Base-by-base conservation (phyloP, 1,284 basidiomycete species). In the Athelia sp. region DNA sequence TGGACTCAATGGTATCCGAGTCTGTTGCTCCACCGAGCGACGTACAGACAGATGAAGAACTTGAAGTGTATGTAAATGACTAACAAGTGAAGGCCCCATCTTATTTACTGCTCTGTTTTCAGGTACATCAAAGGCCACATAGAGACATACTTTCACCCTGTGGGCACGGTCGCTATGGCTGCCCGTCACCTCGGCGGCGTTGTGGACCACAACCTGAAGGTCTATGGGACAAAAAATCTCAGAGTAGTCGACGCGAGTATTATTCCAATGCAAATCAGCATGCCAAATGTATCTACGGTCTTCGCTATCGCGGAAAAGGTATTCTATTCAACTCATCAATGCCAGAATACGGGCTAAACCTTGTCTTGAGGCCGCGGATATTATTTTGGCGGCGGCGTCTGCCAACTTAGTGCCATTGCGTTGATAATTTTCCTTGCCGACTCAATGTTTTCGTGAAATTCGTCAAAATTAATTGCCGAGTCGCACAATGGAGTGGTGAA, bases 201-300 rank as follows among this genome's bases (percentile, higher is more conserved):
- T 34, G 63, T 69, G 29, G 57, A 61, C 46, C 50, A 56, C 18
- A 42, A 52, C 24, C 57, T 69, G 43, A 55, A 55, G 29, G 63
- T 68, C 17, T 67, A 68, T 52, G 66, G 66, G 14, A 62, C 65
- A 2, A 48, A 55, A 34, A 69, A 69, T 51, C 50, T 69, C 17
- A 58, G 65, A 22, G 62, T 68, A 24, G 62, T 64, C 22, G 66
- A 67, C 57, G 52, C 60, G 2, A 54, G 58, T 15, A 55, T 64
- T 29, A 51, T 61, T 13, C 65, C 65, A 19, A 58, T 44, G 43
- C 43, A 44, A 21, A 21, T 44, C 15, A n/a, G 21, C 15, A 21
- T 21, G 17, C 4, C 18, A 11, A 4, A 9, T 4, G 15, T 11
- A 21, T 22, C 43, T 26, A 44, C 43, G 19, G 43, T 44, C 15